Evolutionary conservation across 371 early-diverging fungal genomes (phyloP).

Genomic region (Mucor racemosus): DNA sequence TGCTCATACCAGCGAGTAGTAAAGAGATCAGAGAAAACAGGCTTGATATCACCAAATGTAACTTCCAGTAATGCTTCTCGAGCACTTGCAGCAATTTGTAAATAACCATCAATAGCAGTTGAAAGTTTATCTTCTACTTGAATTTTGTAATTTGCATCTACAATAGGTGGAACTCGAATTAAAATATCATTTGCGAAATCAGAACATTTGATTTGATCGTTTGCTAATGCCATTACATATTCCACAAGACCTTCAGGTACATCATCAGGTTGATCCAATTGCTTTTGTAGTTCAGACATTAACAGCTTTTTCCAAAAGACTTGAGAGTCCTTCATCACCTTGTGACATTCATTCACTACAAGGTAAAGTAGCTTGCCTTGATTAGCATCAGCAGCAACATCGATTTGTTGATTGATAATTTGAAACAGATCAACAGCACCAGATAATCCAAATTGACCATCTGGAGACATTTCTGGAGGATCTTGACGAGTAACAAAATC

Average conservation of each 20-base stretch:
- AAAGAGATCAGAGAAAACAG: conserved; percentile 76
- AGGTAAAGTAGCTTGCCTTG: conserved; percentile 87
- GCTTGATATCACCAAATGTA: conserved; percentile 79
- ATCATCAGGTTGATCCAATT: conserved; percentile 72
- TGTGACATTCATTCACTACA: conserved; percentile 86
- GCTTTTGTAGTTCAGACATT: conserved; percentile 73
- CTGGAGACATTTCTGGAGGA: conserved; percentile 80
- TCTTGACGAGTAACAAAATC: conserved; percentile 76
- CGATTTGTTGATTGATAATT: conserved; percentile 96
- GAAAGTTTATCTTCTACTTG: conserved; percentile 67
- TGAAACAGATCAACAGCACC: conserved; percentile 90
- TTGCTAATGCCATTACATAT: conserved; percentile 93
- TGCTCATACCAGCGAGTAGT: conserved; percentile 89
- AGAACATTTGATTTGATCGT: conserved; percentile 87
- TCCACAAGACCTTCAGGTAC: conserved; percentile 85
- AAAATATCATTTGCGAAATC: conserved; percentile 87
- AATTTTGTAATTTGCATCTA: conserved; percentile 71
- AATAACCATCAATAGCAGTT: conserved; percentile 78
- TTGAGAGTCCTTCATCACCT: conserved; percentile 81
- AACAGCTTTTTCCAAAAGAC: conserved; percentile 78
- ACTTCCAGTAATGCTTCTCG: conserved; percentile 79
- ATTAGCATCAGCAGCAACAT: conserved; percentile 81
- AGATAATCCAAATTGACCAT: conserved; percentile 79
- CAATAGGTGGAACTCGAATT: conserved; percentile 65
- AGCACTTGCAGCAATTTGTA: conserved; percentile 76